A percentile compares a stretch with the other conserved stretches of the same genome.
Evolutionary conservation across 2,329 filamentous ascomycete genomes (phyloP).

Genomic region (Ramichloridium luteum): DNA sequence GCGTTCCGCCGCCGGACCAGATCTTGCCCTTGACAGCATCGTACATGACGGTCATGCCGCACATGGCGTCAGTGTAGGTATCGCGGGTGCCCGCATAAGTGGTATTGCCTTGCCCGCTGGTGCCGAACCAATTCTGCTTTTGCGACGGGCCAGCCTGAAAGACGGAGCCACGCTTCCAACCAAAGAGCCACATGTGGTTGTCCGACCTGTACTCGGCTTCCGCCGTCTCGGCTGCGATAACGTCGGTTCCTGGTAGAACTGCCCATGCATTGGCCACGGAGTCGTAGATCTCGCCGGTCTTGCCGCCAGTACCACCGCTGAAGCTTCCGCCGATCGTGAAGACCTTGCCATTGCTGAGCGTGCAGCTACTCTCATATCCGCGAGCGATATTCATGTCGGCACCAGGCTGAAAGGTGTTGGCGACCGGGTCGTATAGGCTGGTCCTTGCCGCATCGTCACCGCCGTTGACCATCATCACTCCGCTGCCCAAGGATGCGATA

Average conservation of each 20-base stretch:
- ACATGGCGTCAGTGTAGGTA: constrained; percentile 41
- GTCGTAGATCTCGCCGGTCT: constrained; percentile 46
- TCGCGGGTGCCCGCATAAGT: constrained; percentile 33
- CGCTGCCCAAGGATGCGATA: constrained; percentile 38
- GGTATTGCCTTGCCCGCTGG: constrained; percentile 31
- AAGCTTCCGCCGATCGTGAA: constrained; percentile 49
- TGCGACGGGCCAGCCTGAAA: constrained; percentile 46
- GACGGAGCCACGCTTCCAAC: constrained; percentile 36
- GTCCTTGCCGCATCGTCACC: constrained; percentile 39
- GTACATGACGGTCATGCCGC: constrained; percentile 45
- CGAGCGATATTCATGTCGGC: constrained; percentile 36
- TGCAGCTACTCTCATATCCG: constrained; percentile 43
- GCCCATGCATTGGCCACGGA: constrained; percentile 37
- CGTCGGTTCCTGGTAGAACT: constrained; percentile 37
- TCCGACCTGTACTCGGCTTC: constrained; percentile 36
- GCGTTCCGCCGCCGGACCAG: constrained; percentile 39
- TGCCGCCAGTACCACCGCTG: constrained; percentile 35
- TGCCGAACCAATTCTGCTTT: constrained; percentile 47
- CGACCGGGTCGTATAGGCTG: constrained; percentile 35
- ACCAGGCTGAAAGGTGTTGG: constrained; percentile 29
- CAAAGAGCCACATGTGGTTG: constrained; percentile 45
- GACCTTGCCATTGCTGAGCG: constrained; percentile 40
- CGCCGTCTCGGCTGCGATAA: too few relatives aligned
- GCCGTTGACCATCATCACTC: constrained; percentile 42
- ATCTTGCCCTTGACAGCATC: constrained; percentile 45